A percentile compares a stretch with the other conserved stretches of the same genome.
These are phyloP conservation scores for Leccinum barrowsii DNA, from an alignment of 768 basidiomycete genomes.

Conservation along the genomic window DNA sequence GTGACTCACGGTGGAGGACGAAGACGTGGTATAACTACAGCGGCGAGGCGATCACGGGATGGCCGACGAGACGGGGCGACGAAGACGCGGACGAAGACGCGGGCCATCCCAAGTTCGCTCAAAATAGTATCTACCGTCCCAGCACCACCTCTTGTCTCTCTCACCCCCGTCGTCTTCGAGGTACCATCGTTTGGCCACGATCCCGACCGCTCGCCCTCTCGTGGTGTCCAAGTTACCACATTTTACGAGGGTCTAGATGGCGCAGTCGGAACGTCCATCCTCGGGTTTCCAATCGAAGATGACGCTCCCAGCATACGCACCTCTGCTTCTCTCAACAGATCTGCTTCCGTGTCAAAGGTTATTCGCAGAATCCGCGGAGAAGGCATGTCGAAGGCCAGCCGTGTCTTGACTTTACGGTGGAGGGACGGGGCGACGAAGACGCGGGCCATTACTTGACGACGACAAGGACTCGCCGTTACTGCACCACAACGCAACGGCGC, in stretches of 20 bases:
- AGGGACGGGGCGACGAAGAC: no score
- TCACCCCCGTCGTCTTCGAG: conserved; percentile 83
- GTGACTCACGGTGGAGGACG: no score
- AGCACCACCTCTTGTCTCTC: conserved; percentile 80
- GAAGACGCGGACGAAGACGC: no score
- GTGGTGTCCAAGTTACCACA: conserved; percentile 47
- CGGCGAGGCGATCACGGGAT: no score
- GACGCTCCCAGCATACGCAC: conserved; percentile 87
- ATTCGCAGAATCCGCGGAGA: conserved; percentile 89
- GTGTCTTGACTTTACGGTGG: no score
- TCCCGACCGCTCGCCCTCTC: conserved; percentile 56
- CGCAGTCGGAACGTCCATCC: conserved; percentile 72
- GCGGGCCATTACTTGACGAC: no score
- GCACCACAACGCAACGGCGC: no score
- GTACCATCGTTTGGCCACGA: conserved; percentile 66
- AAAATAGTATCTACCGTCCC: conserved; percentile 48
- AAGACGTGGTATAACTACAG: no score
- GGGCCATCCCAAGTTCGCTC: conserved; percentile 44
- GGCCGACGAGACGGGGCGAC: no score
- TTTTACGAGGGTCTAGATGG: conserved; percentile 54
- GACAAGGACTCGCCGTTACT: no score
- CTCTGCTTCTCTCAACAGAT: conserved; percentile 62
- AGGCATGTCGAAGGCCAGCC: conserved; percentile 42
- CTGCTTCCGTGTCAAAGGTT: conserved; percentile 85
- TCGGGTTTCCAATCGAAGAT: conserved; percentile 89